These are phyloP conservation scores for Ophiostoma perfectum DNA, from an alignment of 2,329 filamentous ascomycete genomes.

Conservation along the genomic window DNA sequence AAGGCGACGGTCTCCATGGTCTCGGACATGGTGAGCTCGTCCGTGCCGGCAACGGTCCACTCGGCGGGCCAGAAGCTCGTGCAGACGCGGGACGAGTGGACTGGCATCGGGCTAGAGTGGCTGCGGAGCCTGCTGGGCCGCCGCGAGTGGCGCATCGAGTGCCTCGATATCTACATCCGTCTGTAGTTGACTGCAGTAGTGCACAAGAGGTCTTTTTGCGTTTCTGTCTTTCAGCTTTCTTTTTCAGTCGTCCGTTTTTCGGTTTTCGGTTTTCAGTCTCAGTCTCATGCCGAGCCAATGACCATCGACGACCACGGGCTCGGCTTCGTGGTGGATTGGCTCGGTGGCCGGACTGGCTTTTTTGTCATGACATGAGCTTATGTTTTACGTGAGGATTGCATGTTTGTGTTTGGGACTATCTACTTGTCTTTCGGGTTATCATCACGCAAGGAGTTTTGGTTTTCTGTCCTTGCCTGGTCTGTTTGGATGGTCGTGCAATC, in stretches of 20 bases:
- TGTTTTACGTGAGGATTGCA: neutral
- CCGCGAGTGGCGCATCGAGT: conserved; percentile 86
- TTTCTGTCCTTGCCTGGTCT: neutral
- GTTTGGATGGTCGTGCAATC: neutral
- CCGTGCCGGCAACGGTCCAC: conserved; percentile 60
- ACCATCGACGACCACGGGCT: no score
- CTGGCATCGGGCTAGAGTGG: conserved; percentile 79
- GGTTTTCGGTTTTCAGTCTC: no score
- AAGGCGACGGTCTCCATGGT: conserved; percentile 36
- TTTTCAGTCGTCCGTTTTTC: no score
- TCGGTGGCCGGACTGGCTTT: neutral
- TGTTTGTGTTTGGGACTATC: neutral
- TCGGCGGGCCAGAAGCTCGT: conserved; percentile 60
- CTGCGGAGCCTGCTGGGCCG: conserved; percentile 72
- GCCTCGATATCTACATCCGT: conserved; percentile 79
- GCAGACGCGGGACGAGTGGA: conserved; percentile 59
- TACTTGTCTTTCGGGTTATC: neutral
- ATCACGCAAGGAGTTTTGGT: conserved; percentile 6
- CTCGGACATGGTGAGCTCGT: conserved; percentile 60
- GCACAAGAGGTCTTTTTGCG: no score
- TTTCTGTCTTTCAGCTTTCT: no score
- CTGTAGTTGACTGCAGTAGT: conserved; percentile 36
- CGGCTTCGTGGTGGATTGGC: no score
- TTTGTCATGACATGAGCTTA: neutral
- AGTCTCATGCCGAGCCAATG: no score